phyloP scores from a whole-genome alignment of 768 basidiomycete genomes.

The Mrakia gelida region DNA sequence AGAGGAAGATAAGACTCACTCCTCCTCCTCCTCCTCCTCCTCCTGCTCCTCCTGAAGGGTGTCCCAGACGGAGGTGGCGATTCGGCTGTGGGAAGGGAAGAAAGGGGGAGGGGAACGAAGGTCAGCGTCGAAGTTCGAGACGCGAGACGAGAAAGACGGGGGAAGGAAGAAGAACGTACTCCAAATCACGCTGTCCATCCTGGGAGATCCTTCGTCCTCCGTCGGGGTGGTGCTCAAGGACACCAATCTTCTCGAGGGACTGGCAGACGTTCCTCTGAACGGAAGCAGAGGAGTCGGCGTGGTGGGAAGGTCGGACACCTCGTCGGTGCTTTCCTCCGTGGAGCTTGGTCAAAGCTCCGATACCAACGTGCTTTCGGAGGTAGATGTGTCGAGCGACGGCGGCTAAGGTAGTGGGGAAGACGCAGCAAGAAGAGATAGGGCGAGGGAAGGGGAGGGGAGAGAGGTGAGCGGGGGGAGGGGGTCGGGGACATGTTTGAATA shows the following conservation, averaged over 20 bases:
- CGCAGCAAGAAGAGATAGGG: conserved; percentile 23
- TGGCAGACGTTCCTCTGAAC: conserved; percentile 96
- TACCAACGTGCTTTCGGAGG: conserved; percentile 94
- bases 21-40: conserved; percentile 31
- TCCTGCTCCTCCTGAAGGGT: conserved; percentile 37
- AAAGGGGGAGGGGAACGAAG: conserved; percentile 44
- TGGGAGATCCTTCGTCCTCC: conserved; percentile 94
- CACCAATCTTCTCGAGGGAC: conserved; percentile 96
- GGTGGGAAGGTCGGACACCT: conserved; percentile 94
- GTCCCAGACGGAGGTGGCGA: conserved; percentile 49
- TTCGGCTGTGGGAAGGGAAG: conserved; percentile 42
- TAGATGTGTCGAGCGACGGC: conserved; percentile 98
- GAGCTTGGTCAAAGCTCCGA: conserved; percentile 83
- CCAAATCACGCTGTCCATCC: conserved; percentile 66
- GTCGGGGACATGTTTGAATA: conserved; percentile 35
- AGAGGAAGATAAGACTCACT: not conserved
- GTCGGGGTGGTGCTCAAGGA: conserved; percentile 85
- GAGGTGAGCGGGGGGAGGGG: conserved; percentile 33
- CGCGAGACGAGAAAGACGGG: not conserved
- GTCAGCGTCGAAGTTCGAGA: conserved; percentile 54
- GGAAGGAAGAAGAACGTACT: not conserved
- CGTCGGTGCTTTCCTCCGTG: conserved; percentile 94
- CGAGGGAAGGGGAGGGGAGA: conserved; percentile 36
- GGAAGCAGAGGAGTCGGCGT: conserved; percentile 74
- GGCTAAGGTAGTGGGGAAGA: conserved; percentile 51